phyloP scores from a whole-genome alignment of 768 basidiomycete genomes.

The Vishniacozyma victoriae region DNA sequence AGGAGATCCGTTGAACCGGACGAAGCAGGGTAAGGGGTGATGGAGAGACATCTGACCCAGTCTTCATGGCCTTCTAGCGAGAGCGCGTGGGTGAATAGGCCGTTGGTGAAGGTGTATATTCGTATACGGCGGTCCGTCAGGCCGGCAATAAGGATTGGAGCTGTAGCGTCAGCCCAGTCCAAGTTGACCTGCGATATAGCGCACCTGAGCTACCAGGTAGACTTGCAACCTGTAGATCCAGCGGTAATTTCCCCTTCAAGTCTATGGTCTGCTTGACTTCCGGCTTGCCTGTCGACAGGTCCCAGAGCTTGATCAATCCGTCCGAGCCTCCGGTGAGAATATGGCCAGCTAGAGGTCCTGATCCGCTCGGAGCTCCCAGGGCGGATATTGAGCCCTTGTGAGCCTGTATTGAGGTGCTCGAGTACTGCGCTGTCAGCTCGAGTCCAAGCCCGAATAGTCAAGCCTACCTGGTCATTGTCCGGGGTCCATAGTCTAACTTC shows the following conservation, averaged over 20 bases:
- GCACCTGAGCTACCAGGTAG: constrained; percentile 68
- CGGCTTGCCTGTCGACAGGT: constrained; percentile 38
- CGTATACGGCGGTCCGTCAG: constrained; percentile 75
- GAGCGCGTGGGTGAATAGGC: constrained; percentile 23
- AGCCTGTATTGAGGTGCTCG: constrained; percentile 57
- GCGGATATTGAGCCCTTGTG: constrained; percentile 60
- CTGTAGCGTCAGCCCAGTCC: too few relatives aligned
- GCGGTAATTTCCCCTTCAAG: constrained; percentile 65
- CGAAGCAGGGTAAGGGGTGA: constrained; percentile 47
- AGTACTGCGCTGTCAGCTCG: too few relatives aligned
- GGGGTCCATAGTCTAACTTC: constrained; percentile 59
- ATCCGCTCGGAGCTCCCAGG: constrained; percentile 52
- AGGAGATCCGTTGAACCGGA: constrained; percentile 53
- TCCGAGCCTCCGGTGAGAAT: constrained; percentile 81
- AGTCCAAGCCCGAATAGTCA: too few relatives aligned
- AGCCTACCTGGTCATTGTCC: constrained; percentile 6
- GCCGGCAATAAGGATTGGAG: constrained; percentile 66
- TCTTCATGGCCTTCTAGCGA: constrained; percentile 76
- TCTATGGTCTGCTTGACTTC: constrained; percentile 56
- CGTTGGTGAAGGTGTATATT: constrained; percentile 44
- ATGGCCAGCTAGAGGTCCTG: constrained; percentile 31
- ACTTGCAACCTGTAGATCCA: constrained; percentile 59
- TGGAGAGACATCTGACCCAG: constrained; percentile 80
- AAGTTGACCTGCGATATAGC: too few relatives aligned
- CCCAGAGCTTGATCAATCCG: constrained; percentile 70